Evolutionary conservation across 1,284 basidiomycete species (phyloP).

Genomic region (Tilletia caries): DNA sequence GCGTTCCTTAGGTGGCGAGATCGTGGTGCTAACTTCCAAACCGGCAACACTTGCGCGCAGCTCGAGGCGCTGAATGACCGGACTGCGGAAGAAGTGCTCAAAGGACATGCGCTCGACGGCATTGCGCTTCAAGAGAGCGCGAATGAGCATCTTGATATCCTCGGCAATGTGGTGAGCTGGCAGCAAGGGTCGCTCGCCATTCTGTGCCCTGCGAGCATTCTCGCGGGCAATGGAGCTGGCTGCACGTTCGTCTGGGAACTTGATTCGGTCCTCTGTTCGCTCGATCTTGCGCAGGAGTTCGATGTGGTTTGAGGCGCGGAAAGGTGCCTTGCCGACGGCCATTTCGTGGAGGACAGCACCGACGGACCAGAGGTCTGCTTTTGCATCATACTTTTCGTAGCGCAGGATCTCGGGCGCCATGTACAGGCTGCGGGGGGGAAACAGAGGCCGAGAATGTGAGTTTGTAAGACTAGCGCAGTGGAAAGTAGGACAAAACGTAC

Average conservation of each 20-base stretch:
- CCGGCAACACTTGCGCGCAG: conserved; percentile 2
- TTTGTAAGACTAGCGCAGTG: conserved; percentile 56
- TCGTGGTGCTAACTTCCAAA: conserved; percentile 3
- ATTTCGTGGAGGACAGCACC: conserved; percentile 96
- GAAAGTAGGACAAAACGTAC: too few relatives aligned
- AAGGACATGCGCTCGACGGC: conserved; percentile 83
- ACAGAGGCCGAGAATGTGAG: too few relatives aligned
- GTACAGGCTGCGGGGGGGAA: conserved; percentile 62
- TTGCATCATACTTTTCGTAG: conserved; percentile 97
- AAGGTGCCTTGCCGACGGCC: conserved; percentile 86
- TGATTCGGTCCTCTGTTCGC: conserved; percentile 68
- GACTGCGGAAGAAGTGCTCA: conserved; percentile 76
- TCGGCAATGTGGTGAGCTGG: conserved; percentile 61
- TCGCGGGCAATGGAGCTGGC: conserved; percentile 41
- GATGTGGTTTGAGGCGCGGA: conserved; percentile 91
- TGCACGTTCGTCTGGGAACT: conserved; percentile 67
- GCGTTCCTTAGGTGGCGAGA: not conserved
- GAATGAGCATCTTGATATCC: conserved; percentile 86
- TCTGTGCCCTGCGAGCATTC: conserved; percentile 33
- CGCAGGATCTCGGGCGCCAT: conserved; percentile 98
- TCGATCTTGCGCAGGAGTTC: conserved; percentile 93
- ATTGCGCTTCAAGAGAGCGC: conserved; percentile 74
- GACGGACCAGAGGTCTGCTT: conserved; percentile 96
- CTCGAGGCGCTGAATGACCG: conserved; percentile 12
- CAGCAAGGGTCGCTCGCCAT: conserved; percentile 40